Percentiles rank a stretch among this genome's conserved stretches.
phyloP scores from a whole-genome alignment of 192 early-diverging fungal species.

The Chytriomyces sp. region DNA sequence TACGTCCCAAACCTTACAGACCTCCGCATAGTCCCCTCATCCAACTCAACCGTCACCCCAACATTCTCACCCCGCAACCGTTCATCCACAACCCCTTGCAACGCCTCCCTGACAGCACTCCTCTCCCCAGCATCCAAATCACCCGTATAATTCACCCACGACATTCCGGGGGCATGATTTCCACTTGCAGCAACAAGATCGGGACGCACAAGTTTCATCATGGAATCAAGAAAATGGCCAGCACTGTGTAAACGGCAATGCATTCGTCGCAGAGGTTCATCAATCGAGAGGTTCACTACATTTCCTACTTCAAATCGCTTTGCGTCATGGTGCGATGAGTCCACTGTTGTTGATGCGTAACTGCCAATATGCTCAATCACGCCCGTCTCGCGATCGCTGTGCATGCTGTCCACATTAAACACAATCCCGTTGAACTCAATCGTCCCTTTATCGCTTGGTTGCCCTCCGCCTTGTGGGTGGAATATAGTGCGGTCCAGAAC shows the following conservation, averaged over 20 bases:
- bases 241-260: neutral
- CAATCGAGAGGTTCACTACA: too few species aligned
- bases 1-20: neutral
- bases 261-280: neutral
- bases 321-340: too few species aligned
- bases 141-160: neutral
- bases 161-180: neutral
- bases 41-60: neutral
- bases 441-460: too few species aligned
- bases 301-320: too few species aligned
- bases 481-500: too few species aligned
- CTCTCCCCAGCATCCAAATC: neutral
- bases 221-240: neutral
- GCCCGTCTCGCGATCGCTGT: too few species aligned
- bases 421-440: too few species aligned
- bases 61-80: neutral
- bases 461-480: too few species aligned
- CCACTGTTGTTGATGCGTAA: too few species aligned
- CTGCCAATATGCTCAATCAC: too few species aligned
- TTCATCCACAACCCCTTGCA: neutral
- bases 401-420: too few species aligned
- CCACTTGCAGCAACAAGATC: neutral
- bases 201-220: neutral
- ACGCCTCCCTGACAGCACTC: neutral
- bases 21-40: neutral